These are phyloP conservation scores for Stagonosporopsis chrysanthemi DNA, from an alignment of 2,329 filamentous ascomycete species.

Conservation along the genomic window DNA sequence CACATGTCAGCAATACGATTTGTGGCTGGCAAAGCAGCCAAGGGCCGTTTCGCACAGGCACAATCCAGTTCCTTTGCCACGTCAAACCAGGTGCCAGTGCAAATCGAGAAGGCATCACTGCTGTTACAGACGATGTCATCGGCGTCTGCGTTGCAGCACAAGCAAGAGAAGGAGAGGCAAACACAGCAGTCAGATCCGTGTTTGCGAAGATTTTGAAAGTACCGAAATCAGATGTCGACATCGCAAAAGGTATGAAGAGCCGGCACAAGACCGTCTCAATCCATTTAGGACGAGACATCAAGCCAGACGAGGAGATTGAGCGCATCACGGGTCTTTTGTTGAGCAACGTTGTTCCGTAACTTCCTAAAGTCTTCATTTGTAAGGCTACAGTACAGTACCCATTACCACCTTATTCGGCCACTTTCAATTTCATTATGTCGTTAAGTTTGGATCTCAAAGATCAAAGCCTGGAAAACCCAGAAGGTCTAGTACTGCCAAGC, in stretches of 20 bases:
- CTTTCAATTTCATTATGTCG: slow-evolving; percentile 19
- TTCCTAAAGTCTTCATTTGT: background rate
- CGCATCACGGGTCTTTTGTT: slow-evolving; percentile 36
- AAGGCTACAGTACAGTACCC: slow-evolving; percentile 8
- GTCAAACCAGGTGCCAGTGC: slow-evolving; percentile 72
- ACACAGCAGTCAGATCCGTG: slow-evolving; percentile 69
- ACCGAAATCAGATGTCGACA: slow-evolving; percentile 69
- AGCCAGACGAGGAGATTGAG: slow-evolving; percentile 36
- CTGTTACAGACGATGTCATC: slow-evolving; percentile 64
- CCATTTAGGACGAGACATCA: slow-evolving; percentile 18
- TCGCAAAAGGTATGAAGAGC: slow-evolving; percentile 69
- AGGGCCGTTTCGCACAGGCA: slow-evolving; percentile 11
- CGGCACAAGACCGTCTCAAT: slow-evolving; percentile 64
- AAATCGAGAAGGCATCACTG: slow-evolving; percentile 66
- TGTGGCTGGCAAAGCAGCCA: slow-evolving; percentile 34
- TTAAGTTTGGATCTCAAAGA: slow-evolving; percentile 15
- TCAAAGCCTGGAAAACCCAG: slow-evolving; percentile 6
- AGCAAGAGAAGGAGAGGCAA: slow-evolving; percentile 72
- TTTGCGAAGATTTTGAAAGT: slow-evolving; percentile 68
- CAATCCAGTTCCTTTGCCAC: slow-evolving; percentile 68
- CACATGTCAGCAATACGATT: slow-evolving; percentile 38
- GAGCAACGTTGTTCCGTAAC: slow-evolving; percentile 24
- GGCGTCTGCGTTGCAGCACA: slow-evolving; percentile 72
- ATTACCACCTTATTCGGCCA: background rate
- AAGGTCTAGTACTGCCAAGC: slow-evolving; percentile 49